Evolutionary conservation across 805 yeast genomes (phyloP).

Genomic region (Groenewaldozyma salmanticensis): DNA sequence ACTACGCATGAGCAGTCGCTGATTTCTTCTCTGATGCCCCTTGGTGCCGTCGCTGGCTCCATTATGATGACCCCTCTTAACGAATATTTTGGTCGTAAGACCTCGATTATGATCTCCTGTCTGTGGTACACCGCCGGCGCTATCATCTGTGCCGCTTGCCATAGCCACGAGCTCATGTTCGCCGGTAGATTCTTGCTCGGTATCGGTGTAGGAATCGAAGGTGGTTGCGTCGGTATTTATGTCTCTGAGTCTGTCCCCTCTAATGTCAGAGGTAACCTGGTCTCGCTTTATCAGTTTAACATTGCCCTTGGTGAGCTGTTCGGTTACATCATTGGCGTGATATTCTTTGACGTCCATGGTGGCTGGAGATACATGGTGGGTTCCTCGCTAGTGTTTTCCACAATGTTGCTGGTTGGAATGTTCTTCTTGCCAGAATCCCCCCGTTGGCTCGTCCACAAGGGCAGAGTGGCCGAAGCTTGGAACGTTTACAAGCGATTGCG

Average conservation of each 20-base stretch:
- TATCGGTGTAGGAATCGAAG: slow-evolving; percentile 92
- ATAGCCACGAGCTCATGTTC: slow-evolving; percentile 83
- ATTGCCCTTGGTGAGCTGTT: slow-evolving; percentile 92
- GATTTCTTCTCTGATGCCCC: slow-evolving; percentile 53
- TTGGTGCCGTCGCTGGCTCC: slow-evolving; percentile 16
- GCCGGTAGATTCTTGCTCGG: slow-evolving; percentile 90
- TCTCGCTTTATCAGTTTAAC: slow-evolving; percentile 78
- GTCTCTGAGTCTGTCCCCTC: slow-evolving; percentile 90
- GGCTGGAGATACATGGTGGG: slow-evolving; percentile 96
- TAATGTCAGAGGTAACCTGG: slow-evolving; percentile 84
- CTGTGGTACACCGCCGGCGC: slow-evolving; percentile 77
- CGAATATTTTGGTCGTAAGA: slow-evolving; percentile 68
- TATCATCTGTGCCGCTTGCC: slow-evolving; percentile 70
- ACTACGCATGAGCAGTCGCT: slow-evolving; percentile 39
- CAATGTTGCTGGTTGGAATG: slow-evolving; percentile 64
- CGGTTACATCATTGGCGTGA: slow-evolving; percentile 84
- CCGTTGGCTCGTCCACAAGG: slow-evolving; percentile 70
- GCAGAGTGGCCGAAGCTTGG: slow-evolving; percentile 54
- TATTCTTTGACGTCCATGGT: slow-evolving; percentile 55
- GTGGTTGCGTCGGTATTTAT: slow-evolving; percentile 87
- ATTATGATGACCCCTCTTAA: slow-evolving; percentile 45
- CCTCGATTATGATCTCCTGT: slow-evolving; percentile 75
- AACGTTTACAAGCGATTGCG: slow-evolving; percentile 52
- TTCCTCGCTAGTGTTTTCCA: slow-evolving; percentile 79
- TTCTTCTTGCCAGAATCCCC: slow-evolving; percentile 93